Conservation (phyloP, 176 grass and related monocot genomes). For the Canna indica region DNA sequence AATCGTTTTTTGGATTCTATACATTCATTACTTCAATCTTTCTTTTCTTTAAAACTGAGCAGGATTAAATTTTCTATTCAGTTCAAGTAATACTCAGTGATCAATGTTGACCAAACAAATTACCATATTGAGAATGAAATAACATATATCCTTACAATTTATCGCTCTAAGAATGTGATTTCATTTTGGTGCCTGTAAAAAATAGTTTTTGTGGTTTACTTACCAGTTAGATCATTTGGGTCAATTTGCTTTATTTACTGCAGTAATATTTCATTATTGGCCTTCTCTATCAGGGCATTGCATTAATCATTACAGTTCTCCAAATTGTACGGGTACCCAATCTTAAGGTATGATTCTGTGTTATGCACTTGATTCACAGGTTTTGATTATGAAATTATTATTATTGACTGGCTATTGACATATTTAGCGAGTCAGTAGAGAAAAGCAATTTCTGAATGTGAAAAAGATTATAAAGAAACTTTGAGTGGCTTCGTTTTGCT, state of each 20-base stretch:
- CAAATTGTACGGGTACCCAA: constrained; percentile 86
- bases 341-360: constrained; percentile 55
- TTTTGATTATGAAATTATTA: background rate
- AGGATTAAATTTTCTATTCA: background rate
- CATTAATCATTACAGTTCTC: constrained; percentile 76
- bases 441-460: too few species aligned
- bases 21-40: background rate
- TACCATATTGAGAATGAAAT: background rate
- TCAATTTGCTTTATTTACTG: too few species aligned
- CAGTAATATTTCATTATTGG: too few species aligned
- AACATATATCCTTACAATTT: background rate
- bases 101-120: background rate
- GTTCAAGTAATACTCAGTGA: background rate
- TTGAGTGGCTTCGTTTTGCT: too few species aligned
- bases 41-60: background rate
- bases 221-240: too few species aligned
- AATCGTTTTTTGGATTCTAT: too few species aligned
- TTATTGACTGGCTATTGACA: background rate
- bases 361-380: background rate
- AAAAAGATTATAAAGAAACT: too few species aligned
- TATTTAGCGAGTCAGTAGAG: background rate
- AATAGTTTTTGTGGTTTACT: background rate
- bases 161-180: background rate
- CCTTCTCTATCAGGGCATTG: constrained; percentile 83
- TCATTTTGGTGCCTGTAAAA: background rate